Evolutionary conservation across 2,329 filamentous ascomycete genomes (phyloP).

Genomic region (Aureobasidium mangrovei): DNA sequence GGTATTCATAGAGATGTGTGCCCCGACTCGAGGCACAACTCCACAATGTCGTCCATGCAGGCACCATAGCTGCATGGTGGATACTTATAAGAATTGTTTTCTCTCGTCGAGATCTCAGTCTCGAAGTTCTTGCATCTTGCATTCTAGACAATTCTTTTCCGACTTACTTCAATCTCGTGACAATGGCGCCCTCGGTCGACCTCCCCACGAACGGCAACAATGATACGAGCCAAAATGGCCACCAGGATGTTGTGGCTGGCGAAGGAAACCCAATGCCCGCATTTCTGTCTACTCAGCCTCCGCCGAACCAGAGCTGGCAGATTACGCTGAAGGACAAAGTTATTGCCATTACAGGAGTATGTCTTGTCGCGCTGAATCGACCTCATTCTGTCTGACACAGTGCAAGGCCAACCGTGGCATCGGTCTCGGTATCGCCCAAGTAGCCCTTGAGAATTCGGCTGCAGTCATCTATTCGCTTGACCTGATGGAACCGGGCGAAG

Average conservation of each 20-base stretch:
- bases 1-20: too few species aligned
- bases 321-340: slow-evolving; percentile 37
- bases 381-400: not conserved
- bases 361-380: not conserved
- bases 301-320: slow-evolving; percentile 38
- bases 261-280: slow-evolving; percentile 19
- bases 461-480: slow-evolving; percentile 25
- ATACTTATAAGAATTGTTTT: too few species aligned
- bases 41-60: too few species aligned
- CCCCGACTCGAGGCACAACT: too few species aligned
- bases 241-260: not conserved
- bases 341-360: slow-evolving; percentile 30
- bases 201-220: not conserved
- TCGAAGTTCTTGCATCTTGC: too few species aligned
- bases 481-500: slow-evolving; percentile 34
- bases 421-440: slow-evolving; percentile 25
- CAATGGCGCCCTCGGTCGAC: not conserved
- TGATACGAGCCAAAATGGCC: too few species aligned
- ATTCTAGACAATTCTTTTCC: too few species aligned
- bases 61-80: too few species aligned
- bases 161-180: not conserved
- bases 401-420: slow-evolving; percentile 21
- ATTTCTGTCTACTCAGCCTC: slow-evolving; percentile 34
- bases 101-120: too few species aligned
- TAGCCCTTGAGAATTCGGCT: slow-evolving; percentile 24